Evolutionary conservation across 352 stramenopile genomes (phyloP).

Genomic region (Vaucheria bursata): DNA sequence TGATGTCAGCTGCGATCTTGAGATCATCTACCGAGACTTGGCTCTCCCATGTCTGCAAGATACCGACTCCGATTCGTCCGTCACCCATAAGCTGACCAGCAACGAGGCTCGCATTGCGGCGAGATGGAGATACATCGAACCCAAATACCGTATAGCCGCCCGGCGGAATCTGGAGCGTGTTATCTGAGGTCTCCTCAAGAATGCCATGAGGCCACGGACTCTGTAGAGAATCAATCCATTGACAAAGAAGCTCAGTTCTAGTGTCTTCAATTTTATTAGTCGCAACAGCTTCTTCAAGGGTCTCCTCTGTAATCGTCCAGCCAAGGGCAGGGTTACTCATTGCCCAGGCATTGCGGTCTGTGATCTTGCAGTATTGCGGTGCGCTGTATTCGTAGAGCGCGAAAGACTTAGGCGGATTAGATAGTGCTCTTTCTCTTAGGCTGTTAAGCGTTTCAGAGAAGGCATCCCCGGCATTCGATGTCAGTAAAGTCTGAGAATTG

Average conservation of each 20-base stretch:
- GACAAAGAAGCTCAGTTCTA: background rate
- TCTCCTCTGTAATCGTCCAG: background rate
- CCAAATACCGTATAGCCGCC: background rate
- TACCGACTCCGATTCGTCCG: background rate
- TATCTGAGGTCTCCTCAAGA: background rate
- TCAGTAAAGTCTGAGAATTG: background rate
- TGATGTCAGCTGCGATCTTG: background rate
- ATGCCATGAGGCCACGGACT: background rate
- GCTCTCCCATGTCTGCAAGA: background rate
- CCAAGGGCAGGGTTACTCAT: background rate
- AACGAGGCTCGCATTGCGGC: background rate
- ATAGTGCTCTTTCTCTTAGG: background rate
- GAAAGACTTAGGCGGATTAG: background rate
- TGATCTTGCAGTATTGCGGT: background rate
- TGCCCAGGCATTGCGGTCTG: background rate
- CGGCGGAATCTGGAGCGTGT: background rate
- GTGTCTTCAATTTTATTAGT: background rate
- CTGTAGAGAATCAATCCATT: background rate
- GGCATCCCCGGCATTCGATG: background rate
- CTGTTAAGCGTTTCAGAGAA: background rate
- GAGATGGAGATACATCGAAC: background rate
- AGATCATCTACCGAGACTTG: background rate
- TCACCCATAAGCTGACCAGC: background rate
- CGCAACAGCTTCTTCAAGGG: conserved; percentile 1
- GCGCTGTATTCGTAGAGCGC: background rate